phyloP scores from a whole-genome alignment of 2,329 filamentous ascomycete genomes.

The Fusarium sp. region DNA sequence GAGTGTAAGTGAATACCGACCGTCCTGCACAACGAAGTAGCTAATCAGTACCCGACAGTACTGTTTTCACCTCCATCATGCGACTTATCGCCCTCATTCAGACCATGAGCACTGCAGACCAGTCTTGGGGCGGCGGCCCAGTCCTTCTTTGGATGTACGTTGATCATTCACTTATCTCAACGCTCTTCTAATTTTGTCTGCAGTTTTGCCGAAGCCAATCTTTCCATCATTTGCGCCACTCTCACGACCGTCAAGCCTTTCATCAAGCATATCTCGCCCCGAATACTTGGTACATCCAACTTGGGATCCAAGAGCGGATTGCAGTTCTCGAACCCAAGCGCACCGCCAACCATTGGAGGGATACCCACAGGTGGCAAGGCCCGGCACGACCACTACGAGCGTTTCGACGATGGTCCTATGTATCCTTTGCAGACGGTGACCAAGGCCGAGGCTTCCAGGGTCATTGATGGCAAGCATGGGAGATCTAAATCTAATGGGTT shows the following conservation, averaged over 20 bases:
- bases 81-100: constrained; percentile 27
- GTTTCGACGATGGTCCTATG: constrained; percentile 17
- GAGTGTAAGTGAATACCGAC: background rate
- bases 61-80: constrained; percentile 35
- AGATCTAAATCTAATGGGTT: background rate
- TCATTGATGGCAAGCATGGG: background rate
- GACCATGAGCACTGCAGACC: constrained; percentile 15
- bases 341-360: constrained; percentile 25
- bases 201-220: constrained; percentile 35
- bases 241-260: constrained; percentile 34
- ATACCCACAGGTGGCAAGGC: constrained; percentile 2
- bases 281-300: constrained; percentile 17
- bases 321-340: constrained; percentile 21
- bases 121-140: constrained; percentile 24
- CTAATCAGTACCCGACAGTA: constrained; percentile 2
- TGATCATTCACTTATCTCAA: background rate
- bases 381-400: constrained; percentile 20
- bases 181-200: background rate
- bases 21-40: no score
- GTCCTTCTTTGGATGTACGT: constrained; percentile 40
- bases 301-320: constrained; percentile 10
- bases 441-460: constrained; percentile 3
- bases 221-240: constrained; percentile 34
- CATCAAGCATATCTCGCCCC: constrained; percentile 31
- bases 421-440: constrained; percentile 24